phyloP scores from a whole-genome alignment of 2,329 filamentous ascomycete genomes.

The Aspergillus melleus region DNA sequence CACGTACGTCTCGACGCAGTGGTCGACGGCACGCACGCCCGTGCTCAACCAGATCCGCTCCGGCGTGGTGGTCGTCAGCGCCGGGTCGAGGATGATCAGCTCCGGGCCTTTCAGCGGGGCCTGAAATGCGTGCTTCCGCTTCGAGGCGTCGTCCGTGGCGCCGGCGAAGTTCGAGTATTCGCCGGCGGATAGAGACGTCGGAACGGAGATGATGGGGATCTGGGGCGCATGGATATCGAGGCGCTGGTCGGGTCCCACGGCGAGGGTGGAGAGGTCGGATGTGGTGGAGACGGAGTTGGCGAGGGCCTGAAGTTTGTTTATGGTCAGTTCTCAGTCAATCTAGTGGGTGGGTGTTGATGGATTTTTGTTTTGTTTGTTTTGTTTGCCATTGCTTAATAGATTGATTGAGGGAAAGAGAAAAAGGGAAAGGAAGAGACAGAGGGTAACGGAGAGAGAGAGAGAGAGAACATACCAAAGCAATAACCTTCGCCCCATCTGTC shows the following conservation, averaged over 20 bases:
- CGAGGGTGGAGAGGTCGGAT: conserved; percentile 42
- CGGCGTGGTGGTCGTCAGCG: conserved; percentile 58
- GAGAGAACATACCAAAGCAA: conserved; percentile 41
- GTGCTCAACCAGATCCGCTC: conserved; percentile 48
- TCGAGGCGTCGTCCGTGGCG: conserved; percentile 37
- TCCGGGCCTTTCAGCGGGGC: conserved; percentile 44
- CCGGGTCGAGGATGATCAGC: conserved; percentile 59
- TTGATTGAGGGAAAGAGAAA: no score
- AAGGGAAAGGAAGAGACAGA: not conserved
- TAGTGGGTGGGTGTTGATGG: no score
- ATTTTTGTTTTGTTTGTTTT: no score
- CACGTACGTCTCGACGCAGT: conserved; percentile 58
- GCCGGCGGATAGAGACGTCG: conserved; percentile 44
- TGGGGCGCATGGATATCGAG: conserved; percentile 24
- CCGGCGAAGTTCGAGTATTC: conserved; percentile 46
- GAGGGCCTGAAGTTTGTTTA: conserved; percentile 36
- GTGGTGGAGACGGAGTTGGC: conserved; percentile 48
- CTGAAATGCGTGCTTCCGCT: conserved; percentile 39
- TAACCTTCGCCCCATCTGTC: conserved; percentile 58
- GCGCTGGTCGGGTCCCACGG: conserved; percentile 27
- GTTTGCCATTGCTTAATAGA: no score
- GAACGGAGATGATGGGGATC: conserved; percentile 40
- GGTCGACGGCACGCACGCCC: conserved; percentile 58
- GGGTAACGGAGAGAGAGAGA: not conserved
- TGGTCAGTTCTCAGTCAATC: not conserved